Evolutionary conservation across 306 rosid species (phyloP).

Genomic region (Trifolium subterraneum): DNA sequence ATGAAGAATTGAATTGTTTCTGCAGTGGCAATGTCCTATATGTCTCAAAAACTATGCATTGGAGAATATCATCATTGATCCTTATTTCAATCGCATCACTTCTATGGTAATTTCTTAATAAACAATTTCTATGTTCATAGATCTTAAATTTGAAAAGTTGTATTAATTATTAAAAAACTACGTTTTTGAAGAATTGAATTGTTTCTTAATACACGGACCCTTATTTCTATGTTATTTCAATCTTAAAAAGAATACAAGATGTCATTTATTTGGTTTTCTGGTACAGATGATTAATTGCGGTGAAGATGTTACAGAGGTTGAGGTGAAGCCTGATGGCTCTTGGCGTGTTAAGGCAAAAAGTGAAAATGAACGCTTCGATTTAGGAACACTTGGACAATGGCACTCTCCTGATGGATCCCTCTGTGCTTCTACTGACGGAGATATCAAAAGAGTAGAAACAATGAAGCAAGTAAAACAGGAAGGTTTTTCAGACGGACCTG

Average conservation of each 20-base stretch:
- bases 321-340: constrained; percentile 96
- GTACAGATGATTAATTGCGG: constrained; percentile 82
- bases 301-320: constrained; percentile 92
- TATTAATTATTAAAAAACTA: no score
- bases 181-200: no score
- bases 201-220: no score
- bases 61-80: constrained; percentile 87
- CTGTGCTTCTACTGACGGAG: constrained; percentile 52
- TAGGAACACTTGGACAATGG: constrained; percentile 79
- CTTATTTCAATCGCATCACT: constrained; percentile 87
- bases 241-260: constrained; percentile 13
- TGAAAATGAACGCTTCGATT: constrained; percentile 82
- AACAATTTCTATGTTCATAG: constrained; percentile 9
- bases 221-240: no score
- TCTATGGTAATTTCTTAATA: constrained; percentile 62
- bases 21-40: constrained; percentile 99
- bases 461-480: constrained; percentile 85
- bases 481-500: constrained; percentile 81
- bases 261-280: constrained; percentile 38
- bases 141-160: no score
- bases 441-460: constrained; percentile 58
- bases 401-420: constrained; percentile 73
- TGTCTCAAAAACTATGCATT: constrained; percentile 91
- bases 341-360: constrained; percentile 92
- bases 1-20: constrained; percentile 47